These are phyloP conservation scores for Kregervanrija delftensis DNA, from an alignment of 805 yeast species.

Conservation along the genomic window DNA sequence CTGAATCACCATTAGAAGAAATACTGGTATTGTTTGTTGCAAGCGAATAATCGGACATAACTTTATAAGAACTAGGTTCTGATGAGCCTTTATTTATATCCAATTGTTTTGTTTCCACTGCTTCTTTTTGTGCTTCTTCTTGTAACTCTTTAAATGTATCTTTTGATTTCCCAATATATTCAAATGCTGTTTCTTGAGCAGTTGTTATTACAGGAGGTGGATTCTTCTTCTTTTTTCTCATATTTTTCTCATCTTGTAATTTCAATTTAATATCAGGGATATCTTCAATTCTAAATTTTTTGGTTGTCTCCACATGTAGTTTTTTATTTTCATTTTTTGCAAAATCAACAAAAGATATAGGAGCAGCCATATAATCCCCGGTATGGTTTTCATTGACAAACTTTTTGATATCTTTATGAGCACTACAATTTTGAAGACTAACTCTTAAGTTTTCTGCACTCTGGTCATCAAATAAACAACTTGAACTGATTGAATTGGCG, in stretches of 20 bases:
- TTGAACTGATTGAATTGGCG: constrained; percentile 65
- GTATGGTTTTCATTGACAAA: constrained; percentile 55
- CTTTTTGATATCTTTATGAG: constrained; percentile 47
- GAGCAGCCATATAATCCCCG: constrained; percentile 52
- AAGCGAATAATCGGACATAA: constrained; percentile 26
- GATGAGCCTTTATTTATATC: constrained; percentile 12
- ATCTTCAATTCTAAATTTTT: constrained; percentile 11
- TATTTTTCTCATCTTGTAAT: constrained; percentile 4
- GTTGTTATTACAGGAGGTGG: constrained; percentile 26
- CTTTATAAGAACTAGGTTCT: constrained; percentile 22
- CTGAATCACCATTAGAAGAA: constrained; percentile 8
- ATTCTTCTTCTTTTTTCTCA: constrained; percentile 11
- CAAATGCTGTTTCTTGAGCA: constrained; percentile 20
- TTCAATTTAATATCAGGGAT: constrained; percentile 12
- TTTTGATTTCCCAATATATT: constrained; percentile 21
- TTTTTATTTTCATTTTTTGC: constrained; percentile 23
- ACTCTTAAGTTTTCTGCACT: constrained; percentile 66
- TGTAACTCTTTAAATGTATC: constrained; percentile 26
- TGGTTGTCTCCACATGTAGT: neutral
- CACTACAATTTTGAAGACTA: constrained; percentile 60
- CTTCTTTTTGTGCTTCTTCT: constrained; percentile 21
- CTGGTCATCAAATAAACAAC: constrained; percentile 74
- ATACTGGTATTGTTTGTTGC: constrained; percentile 26
- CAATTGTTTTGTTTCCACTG: constrained; percentile 2
- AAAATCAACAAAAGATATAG: constrained; percentile 61